These are phyloP conservation scores for Talaromyces sp. DNA, from an alignment of 2,329 filamentous ascomycete species.

Conservation along the genomic window DNA sequence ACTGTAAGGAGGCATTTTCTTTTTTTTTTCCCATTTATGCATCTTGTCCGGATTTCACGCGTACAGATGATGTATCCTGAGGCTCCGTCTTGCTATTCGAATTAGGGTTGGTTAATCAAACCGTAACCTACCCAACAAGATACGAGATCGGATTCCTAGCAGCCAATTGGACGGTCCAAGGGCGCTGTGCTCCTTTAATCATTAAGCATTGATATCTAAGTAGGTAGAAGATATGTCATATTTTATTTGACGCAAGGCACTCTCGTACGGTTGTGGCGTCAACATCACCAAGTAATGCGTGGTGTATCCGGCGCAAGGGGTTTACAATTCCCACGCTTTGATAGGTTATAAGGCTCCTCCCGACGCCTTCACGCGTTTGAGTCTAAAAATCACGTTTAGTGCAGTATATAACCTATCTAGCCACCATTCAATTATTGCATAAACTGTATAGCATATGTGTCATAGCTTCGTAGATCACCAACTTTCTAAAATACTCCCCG, in stretches of 20 bases:
- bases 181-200: background rate
- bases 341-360: background rate
- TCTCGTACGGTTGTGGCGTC: background rate
- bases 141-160: background rate
- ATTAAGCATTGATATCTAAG: background rate
- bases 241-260: constrained; percentile 6
- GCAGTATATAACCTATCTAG: background rate
- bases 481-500: constrained; percentile 4
- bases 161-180: background rate
- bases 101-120: constrained; percentile 7
- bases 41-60: background rate
- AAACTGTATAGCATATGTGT: constrained; percentile 2
- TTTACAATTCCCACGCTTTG: background rate
- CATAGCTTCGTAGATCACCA: background rate
- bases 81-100: background rate
- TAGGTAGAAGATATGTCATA: background rate
- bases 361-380: background rate
- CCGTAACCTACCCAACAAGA: background rate
- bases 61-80: constrained; percentile 3
- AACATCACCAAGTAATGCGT: background rate
- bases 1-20: constrained; percentile 13
- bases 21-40: background rate
- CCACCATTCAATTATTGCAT: background rate
- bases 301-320: constrained; percentile 11
- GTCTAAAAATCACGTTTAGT: background rate